Base-by-base conservation (phyloP, 106 monocot species). In the Phalaenopsis equestris region DNA sequence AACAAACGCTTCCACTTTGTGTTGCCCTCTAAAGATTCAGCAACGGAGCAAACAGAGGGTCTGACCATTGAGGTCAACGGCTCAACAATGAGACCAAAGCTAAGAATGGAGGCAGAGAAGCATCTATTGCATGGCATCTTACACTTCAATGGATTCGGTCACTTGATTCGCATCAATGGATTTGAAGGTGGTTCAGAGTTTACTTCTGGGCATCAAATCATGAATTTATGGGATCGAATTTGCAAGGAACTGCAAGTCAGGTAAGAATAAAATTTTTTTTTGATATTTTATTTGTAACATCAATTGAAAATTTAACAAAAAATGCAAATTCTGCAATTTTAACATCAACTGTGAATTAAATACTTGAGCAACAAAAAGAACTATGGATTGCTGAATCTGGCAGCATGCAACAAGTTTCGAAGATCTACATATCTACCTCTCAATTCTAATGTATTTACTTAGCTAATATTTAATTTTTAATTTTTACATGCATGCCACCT, bases 131-230 rank as follows among this genome's bases (percentile, higher is more conserved):
- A 94, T 72, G 92, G 94, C 42, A 78, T 98, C 77, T 21, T 98
- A 42, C 98, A 98, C 58, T 85, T 83, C 6, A 98, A 92, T 81
- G 98, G 98, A 8, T 91, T 84, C 39, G 98, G 94, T 18, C 98
- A 98, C 76, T 57, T 98, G 78, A 82, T 98, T 17, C 75, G 45
- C 37, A 57, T 94, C 75, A 92, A 94, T 56, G 98, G 98, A 57
- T 78, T 91, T 36, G 86, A 85, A 68, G 92, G 86, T 0, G 94
- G 94, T 21, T 92, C 94, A 6, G 84, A 92, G 24, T 77, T 91
- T 52, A 37, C 92, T 79, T 87, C 94, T 0, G 98, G 98, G 0
- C 87, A 80, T 61, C 90, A 90, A 56, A 88, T 98, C 17, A 17
- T 98, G 16, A 82, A 83, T 39, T 68, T 98, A 18, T 98, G 98